phyloP scores from a whole-genome alignment of 2,329 filamentous ascomycete species.

The Aspergillus sp. region DNA sequence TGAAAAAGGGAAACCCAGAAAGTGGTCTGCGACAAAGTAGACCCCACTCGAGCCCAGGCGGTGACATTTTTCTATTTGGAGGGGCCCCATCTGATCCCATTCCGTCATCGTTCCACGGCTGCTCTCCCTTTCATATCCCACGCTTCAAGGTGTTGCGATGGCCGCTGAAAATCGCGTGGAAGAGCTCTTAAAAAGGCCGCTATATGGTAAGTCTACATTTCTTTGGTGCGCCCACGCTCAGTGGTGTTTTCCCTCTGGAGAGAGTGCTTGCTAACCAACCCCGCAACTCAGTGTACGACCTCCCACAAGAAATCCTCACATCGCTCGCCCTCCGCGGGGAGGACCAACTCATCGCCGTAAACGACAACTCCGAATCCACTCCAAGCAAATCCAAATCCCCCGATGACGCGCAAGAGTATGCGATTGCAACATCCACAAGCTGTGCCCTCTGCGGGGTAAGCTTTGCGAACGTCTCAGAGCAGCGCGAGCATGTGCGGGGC shows the following conservation, averaged over 20 bases:
- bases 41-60: conserved; percentile 1
- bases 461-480: conserved; percentile 76
- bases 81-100: not conserved
- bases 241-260: not conserved
- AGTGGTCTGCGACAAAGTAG: not conserved
- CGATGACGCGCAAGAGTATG: conserved; percentile 45
- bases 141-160: conserved; percentile 18
- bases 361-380: conserved; percentile 26
- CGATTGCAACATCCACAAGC: conserved; percentile 64
- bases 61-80: not conserved
- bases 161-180: conserved; percentile 33
- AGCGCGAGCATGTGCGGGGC: conserved; percentile 83
- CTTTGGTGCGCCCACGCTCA: not conserved
- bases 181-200: conserved; percentile 52
- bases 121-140: not conserved
- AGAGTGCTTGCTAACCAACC: conserved; percentile 23
- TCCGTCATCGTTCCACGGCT: conserved; percentile 6
- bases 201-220: conserved; percentile 50
- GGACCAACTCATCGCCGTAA: conserved; percentile 34
- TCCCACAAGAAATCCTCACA: conserved; percentile 73
- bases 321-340: conserved; percentile 66
- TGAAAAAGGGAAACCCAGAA: not conserved
- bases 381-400: conserved; percentile 33
- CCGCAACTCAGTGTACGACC: conserved; percentile 69
- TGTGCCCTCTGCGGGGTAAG: conserved; percentile 79